These are phyloP conservation scores for Cystofilobasidium macerans DNA, from an alignment of 768 basidiomycete genomes.

Conservation along the genomic window DNA sequence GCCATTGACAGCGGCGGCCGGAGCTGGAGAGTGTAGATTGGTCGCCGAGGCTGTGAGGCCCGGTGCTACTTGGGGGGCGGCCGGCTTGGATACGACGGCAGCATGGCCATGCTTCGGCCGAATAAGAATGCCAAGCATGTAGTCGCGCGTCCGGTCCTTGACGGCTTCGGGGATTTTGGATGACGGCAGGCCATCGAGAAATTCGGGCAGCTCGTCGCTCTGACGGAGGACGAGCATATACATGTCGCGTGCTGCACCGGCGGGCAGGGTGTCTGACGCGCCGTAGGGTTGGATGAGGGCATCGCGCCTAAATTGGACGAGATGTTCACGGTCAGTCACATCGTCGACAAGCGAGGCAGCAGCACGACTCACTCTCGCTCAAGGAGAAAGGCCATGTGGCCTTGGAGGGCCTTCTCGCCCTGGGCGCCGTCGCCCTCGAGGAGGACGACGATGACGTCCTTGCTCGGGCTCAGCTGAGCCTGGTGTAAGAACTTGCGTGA, in stretches of 20 bases:
- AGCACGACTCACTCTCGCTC: conserved; percentile 17
- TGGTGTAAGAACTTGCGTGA: conserved; percentile 23
- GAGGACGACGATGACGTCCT: conserved; percentile 20
- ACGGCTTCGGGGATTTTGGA: not conserved
- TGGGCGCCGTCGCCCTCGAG: conserved; percentile 6
- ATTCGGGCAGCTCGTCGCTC: conserved; percentile 11
- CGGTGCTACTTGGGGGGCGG: not conserved
- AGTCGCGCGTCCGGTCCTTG: conserved; percentile 6
- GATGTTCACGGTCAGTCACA: not conserved
- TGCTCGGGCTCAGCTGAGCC: conserved; percentile 17
- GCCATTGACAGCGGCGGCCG: not conserved
- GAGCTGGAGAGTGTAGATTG: not conserved
- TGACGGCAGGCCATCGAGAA: conserved; percentile 11
- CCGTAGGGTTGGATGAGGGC: conserved; percentile 22
- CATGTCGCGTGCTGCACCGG: conserved; percentile 18
- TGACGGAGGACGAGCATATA: conserved; percentile 13
- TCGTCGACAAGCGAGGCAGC: not conserved
- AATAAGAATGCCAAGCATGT: conserved; percentile 18
- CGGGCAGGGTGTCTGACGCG: not conserved
- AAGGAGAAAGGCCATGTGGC: not conserved
- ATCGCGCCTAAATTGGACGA: conserved; percentile 14
- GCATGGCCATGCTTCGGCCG: conserved; percentile 1
- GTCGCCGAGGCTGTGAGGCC: not conserved
- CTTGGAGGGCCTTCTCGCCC: not conserved
- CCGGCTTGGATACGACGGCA: not conserved